Evolutionary conservation across 805 yeast genomes (phyloP).

Genomic region (Priceomyces medius): DNA sequence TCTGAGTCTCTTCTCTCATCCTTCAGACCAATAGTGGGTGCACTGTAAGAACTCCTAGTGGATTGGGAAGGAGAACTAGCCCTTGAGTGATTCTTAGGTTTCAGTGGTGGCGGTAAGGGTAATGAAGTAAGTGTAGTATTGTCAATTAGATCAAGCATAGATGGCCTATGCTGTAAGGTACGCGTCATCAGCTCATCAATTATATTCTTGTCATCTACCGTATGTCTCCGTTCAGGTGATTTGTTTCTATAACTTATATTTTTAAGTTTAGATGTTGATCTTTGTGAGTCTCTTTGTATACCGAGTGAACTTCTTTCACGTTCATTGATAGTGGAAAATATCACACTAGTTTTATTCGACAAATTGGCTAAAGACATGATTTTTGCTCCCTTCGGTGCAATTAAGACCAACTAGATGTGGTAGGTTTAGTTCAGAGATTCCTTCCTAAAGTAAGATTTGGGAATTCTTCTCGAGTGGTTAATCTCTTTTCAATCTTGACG

Average conservation of each 20-base stretch:
- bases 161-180: constrained; percentile 29
- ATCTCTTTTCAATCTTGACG: no score
- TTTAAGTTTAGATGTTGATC: not conserved
- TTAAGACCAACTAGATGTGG: no score
- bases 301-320: not conserved
- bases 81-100: constrained; percentile 9
- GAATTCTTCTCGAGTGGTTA: no score
- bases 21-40: not conserved
- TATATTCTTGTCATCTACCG: not conserved
- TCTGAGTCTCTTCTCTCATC: not conserved
- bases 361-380: no score
- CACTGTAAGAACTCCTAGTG: not conserved
- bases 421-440: no score
- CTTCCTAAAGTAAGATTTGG: no score
- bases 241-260: not conserved
- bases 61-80: constrained; percentile 1
- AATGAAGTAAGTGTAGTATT: constrained; percentile 48
- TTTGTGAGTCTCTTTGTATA: not conserved
- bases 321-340: not conserved
- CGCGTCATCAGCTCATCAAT: not conserved
- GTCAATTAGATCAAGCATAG: constrained; percentile 49
- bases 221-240: not conserved
- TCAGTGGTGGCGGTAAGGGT: constrained; percentile 52
- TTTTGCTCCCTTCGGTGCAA: no score
- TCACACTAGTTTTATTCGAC: not conserved